Evolutionary conservation across 345 rosid species (phyloP), one percentile per base, ranked within the genome.

Genomic region (Acer saccharum): DNA sequence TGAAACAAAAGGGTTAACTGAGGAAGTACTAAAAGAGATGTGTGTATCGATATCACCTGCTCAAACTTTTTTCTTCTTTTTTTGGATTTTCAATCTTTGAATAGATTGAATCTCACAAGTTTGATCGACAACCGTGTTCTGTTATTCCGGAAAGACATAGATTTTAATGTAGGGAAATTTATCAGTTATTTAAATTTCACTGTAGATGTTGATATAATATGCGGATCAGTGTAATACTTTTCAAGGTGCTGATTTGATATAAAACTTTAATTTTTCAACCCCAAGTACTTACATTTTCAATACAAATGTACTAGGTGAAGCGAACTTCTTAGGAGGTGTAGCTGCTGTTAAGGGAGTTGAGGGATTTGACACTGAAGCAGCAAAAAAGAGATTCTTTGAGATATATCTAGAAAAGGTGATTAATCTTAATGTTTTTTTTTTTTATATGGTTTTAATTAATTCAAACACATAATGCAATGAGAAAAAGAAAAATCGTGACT

Each of bases 301-400:
- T 23, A 4, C 25, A 44, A 72, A 68, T 83, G 44, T 81, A 32
- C 69, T 58, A 95, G 99, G 98, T 21, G 99, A 92, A 89, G 98
- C 97, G 21, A 92, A 87, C 77, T 91, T 94, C 83, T 84, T 96
- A 79, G 95, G 97, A 76, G 97, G 99, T 16, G 97, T 94, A 72
- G 99, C 99, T 79, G 81, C 90, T n/a, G 86, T 85, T 20, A 96
- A 96, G 85, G 98, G 91, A 70, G 90, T 96, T 3, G 23, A 84
- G 82, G 94, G 83, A 5, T 96, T 92, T 71, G 81, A 88, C 81
- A 68, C 97, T 0, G 89, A 90, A 57, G 90, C 77, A 16, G 95
- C 94, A 29, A 94, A 96, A 69, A 90, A 80, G 80, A 92, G 94
- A 81, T 96, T 96, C 87, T 92, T 94, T 78, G 95, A 96, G 81